A percentile compares a stretch with the other conserved stretches of the same genome.
phyloP scores from a whole-genome alignment of 495 filamentous ascomycete genomes.

The Entonaema liquescens region DNA sequence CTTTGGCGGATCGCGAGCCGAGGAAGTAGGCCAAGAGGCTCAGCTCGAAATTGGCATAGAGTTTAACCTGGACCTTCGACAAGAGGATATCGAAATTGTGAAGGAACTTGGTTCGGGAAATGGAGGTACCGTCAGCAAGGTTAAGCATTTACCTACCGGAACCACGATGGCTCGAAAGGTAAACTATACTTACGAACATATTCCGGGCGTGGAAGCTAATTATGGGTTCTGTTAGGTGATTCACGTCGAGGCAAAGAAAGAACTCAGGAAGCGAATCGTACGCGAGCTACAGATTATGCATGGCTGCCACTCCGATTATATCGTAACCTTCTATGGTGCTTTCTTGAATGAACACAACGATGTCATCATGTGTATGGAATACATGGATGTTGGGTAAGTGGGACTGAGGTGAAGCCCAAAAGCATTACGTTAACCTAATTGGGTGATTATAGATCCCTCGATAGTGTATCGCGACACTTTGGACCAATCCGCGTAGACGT shows the following conservation, averaged over 20 bases:
- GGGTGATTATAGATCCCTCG: conserved; percentile 74
- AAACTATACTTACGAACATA: conserved; percentile 35
- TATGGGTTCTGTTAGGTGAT: conserved; percentile 72
- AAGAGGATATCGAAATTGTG: conserved; percentile 89
- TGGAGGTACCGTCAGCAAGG: conserved; percentile 97
- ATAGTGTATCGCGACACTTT: conserved; percentile 91
- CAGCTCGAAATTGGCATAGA: conserved; percentile 96
- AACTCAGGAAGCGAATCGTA: conserved; percentile 94
- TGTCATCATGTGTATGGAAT: conserved; percentile 99
- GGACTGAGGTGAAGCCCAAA: background rate
- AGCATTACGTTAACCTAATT: conserved; percentile 48
- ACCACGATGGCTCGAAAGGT: conserved; percentile 99
- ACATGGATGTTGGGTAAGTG: conserved; percentile 97
- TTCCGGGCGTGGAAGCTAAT: conserved; percentile 4
- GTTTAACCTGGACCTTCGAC: conserved; percentile 90
- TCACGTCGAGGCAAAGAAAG: conserved; percentile 96
- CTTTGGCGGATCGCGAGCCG: conserved; percentile 60
- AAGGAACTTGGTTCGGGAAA: conserved; percentile 97
- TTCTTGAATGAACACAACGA: conserved; percentile 95
- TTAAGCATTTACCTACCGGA: conserved; percentile 92
- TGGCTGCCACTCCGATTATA: conserved; percentile 94
- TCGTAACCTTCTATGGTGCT: conserved; percentile 96
- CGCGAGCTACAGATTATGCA: conserved; percentile 97
- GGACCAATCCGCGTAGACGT: conserved; percentile 98
- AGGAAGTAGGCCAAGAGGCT: conserved; percentile 67